Percentiles rank a stretch among this genome's conserved stretches.
These are phyloP conservation scores for Blumeriella jaapii DNA, from an alignment of 2,329 filamentous ascomycete genomes.

Conservation along the genomic window DNA sequence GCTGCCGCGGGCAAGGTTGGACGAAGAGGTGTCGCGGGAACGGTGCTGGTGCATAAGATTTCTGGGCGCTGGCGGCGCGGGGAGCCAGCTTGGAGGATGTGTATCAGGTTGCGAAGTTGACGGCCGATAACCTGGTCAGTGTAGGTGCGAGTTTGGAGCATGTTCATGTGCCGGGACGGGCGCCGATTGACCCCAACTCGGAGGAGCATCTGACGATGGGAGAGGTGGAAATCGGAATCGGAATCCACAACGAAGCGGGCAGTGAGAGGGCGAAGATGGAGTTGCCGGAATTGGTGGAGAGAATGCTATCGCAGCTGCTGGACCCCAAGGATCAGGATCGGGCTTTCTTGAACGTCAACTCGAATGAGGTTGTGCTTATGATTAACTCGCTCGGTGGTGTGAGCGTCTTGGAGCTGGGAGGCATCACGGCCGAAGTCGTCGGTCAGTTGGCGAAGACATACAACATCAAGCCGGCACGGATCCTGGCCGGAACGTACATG, in stretches of 20 bases:
- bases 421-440: constrained; percentile 55
- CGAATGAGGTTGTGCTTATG: constrained; percentile 51
- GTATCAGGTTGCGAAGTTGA: constrained; percentile 56
- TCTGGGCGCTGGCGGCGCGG: constrained; percentile 64
- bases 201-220: constrained; percentile 43
- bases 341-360: constrained; percentile 45
- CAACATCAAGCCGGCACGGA: constrained; percentile 47
- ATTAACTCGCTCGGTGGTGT: constrained; percentile 62
- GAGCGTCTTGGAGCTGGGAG: constrained; percentile 53
- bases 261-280: constrained; percentile 38
- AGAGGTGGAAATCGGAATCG: constrained; percentile 59
- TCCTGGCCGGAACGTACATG: constrained; percentile 58
- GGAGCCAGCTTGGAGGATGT: constrained; percentile 61
- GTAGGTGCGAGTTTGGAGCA: constrained; percentile 80
- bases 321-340: constrained; percentile 51
- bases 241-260: constrained; percentile 56
- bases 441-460: constrained; percentile 46
- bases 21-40: constrained; percentile 79
- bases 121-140: constrained; percentile 66
- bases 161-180: constrained; percentile 83
- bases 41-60: constrained; percentile 85
- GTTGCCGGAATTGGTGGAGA: constrained; percentile 39
- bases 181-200: constrained; percentile 37
- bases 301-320: constrained; percentile 55
- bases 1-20: constrained; percentile 82